Evolutionary conservation across 129 eudicot genomes (phyloP).

Genomic region (Apium graveolens): DNA sequence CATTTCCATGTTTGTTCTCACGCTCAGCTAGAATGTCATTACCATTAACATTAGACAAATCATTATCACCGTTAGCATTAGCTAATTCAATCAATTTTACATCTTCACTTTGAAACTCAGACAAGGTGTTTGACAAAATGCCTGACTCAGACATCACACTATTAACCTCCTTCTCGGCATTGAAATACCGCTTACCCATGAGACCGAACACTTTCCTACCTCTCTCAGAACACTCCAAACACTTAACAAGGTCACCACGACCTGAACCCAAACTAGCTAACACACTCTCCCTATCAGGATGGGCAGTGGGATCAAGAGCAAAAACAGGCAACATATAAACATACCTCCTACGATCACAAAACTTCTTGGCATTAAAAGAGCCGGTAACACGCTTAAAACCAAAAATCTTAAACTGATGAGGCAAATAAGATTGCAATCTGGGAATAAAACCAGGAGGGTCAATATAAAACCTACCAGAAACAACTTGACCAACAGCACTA

Average conservation of each 20-base stretch:
- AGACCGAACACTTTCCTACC: slow-evolving; percentile 56
- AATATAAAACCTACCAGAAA: slow-evolving; percentile 66
- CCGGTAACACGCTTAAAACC: slow-evolving; percentile 73
- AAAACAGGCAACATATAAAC: slow-evolving; percentile 83
- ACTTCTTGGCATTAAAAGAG: slow-evolving; percentile 79
- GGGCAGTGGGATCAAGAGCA: slow-evolving; percentile 60
- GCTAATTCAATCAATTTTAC: background rate
- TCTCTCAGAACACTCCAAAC: slow-evolving; percentile 77
- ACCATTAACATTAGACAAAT: background rate
- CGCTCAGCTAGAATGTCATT: background rate
- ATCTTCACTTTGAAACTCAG: background rate
- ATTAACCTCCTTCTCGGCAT: background rate
- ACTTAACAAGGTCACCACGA: slow-evolving; percentile 66
- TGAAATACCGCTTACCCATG: slow-evolving; percentile 36
- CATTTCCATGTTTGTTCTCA: slow-evolving; percentile 2
- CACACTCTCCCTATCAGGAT: slow-evolving; percentile 87
- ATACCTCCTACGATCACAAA: slow-evolving; percentile 84
- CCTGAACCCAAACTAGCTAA: slow-evolving; percentile 72
- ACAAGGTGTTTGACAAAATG: slow-evolving; percentile 32
- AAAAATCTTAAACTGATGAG: slow-evolving; percentile 56
- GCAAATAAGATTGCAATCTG: slow-evolving; percentile 42
- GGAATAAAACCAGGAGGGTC: slow-evolving; percentile 75
- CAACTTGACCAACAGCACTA: slow-evolving; percentile 91
- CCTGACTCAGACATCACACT: slow-evolving; percentile 9
- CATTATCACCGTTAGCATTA: background rate